Percentiles rank a stretch among this genome's conserved stretches.
phyloP scores from a whole-genome alignment of 176 grass and related monocot species.

The Saccharum officinarum region DNA sequence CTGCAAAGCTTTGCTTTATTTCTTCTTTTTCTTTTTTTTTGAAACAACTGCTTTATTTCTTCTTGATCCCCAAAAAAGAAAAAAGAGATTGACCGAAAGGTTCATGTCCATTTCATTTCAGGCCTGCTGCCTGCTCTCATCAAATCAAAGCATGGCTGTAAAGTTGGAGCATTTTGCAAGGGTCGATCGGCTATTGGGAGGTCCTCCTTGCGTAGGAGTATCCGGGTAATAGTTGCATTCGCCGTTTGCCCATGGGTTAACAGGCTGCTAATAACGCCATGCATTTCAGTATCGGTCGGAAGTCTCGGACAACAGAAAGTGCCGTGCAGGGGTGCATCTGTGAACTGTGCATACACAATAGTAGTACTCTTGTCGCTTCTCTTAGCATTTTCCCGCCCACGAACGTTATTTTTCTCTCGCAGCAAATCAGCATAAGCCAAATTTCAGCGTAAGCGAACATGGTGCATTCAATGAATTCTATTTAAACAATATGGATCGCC shows the following conservation, averaged over 20 bases:
- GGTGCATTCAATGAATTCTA: too few species aligned
- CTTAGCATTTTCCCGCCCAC: neutral
- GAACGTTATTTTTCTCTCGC: too few species aligned
- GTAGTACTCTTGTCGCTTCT: slow-evolving; percentile 1
- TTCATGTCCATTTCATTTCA: slow-evolving; percentile 21
- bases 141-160: slow-evolving; percentile 29
- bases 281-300: neutral
- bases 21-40: too few species aligned
- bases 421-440: too few species aligned
- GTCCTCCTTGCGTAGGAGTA: neutral
- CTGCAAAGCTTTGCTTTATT: neutral
- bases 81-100: slow-evolving; percentile 19
- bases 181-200: neutral
- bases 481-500: neutral
- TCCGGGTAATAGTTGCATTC: neutral
- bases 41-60: neutral
- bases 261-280: neutral
- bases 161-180: slow-evolving; percentile 1
- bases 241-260: slow-evolving; percentile 17
- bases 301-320: neutral
- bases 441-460: too few species aligned
- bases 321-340: neutral
- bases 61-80: slow-evolving; percentile 9
- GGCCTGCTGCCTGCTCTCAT: neutral
- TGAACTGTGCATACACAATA: neutral